Base-by-base conservation (phyloP, 441 rosid species). In the Aleurites moluccanus region DNA sequence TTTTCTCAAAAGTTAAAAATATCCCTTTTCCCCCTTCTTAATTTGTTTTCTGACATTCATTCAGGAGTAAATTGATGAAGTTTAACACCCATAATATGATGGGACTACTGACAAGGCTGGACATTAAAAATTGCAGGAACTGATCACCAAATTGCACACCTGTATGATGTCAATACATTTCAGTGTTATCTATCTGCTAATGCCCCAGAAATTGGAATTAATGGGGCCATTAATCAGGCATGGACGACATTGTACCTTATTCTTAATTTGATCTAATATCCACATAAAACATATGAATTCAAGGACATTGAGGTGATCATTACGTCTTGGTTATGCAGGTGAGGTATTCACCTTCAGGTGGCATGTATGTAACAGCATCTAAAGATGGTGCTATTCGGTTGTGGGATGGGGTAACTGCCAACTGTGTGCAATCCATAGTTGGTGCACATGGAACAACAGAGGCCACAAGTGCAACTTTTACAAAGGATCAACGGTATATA, bases 171-270 rank as follows among this genome's bases (percentile, higher is more conserved):
- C 56, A 93, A 84, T 81, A 90, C 97, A 23, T 89, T 85, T 83
- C 91, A 89, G 70, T 91, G 97, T 73, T 91, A 81, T 80, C 88
- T 91, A 73, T 84, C 96, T 68, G 85, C 93, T 53, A 91, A 77
- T 78, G 81, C 67, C 70, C 86, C 91, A 14, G 93, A 90, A 69
- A 86, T 70, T 69, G 88, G 91, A 20, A 83, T 73, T 67, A 88
- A 78, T 76, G 93, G 94, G 72, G 96, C 88, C 82, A 93, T 93
- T 76, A 91, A 93, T 82, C 98, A 93, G 93, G 98, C 86, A 85
- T 67, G 52, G 57, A 50, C 9, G 63, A 49, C 21, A 38, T 28
- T 69, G 5, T 53, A 62, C 70, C 28, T 35, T 79, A 49, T 28
- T 56, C 40, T 61, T 6, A n/a, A n/a, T 60, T 66, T 25, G 33